Evolutionary conservation across 2,329 filamentous ascomycete genomes (phyloP), one percentile per base, ranked within the genome.

Genomic region (Remersonia thermophila): DNA sequence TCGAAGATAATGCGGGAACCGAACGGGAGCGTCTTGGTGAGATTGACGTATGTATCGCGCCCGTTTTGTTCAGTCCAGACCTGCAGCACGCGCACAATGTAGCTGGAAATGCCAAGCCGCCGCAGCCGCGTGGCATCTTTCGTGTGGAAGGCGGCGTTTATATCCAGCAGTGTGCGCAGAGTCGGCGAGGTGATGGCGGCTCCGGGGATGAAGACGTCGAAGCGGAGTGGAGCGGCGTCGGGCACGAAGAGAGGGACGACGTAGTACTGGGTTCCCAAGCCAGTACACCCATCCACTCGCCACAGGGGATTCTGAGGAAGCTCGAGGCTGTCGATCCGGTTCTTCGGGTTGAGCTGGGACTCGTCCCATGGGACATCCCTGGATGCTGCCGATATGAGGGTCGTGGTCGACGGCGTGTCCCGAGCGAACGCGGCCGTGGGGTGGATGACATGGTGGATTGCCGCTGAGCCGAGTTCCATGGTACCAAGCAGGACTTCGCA

Each of bases 181-280:
- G 55, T 43, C 2, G 52, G 44, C 0, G 61, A 52, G 31, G 63
- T 56, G n/a, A 52, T 56, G 11, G 61, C 55, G 18, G 64, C 61
- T 39, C 72, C 66, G 3, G 69, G 65, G 23, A 76, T 64, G 48
- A 72, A 77, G 16, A 73, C 62, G 49, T 77, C 72, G 47, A 76
- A 62, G 27, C 71, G 66, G 46, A 71, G 61, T 1, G 72, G 72
- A 3, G 64, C 55, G 14, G 63, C 49, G 12, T 55, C 47, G 4
- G 48, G 45, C 20, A 71, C 46, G 48, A 74, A 74, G 15, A 70
- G 55, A 12, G 73, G 72, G 3, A 73, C 50, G 18, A 62, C 65
- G 49, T 69, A 76, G 47, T 67, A 71, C 50, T 75, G 72, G 9
- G 67, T 73, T 4, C 71, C 73, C 37, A 71, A 60, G 13, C 63